Conservation (phyloP, 2,329 filamentous ascomycete species). For the Aulographum hederae region DNA sequence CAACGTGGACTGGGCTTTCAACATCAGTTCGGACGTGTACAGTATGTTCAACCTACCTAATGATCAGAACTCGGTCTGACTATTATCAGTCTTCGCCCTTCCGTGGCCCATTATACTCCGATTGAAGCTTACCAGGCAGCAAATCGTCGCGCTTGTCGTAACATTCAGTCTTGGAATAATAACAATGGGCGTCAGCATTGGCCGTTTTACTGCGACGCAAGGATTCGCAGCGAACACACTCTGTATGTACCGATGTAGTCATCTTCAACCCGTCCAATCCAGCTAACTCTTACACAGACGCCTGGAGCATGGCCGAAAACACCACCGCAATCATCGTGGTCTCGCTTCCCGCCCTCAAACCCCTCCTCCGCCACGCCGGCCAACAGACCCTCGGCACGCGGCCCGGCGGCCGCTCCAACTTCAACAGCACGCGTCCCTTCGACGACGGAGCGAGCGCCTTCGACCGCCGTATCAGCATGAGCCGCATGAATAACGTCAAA, state of each 20-base stretch:
- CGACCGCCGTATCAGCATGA: too few species aligned
- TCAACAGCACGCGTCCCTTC: too few species aligned
- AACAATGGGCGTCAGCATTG: slow-evolving; percentile 10
- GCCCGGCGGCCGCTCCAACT: too few species aligned
- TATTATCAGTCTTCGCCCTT: slow-evolving; percentile 8
- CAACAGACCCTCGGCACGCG: background rate
- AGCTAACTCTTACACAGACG: background rate
- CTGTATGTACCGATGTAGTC: slow-evolving; percentile 10
- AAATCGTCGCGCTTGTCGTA: slow-evolving; percentile 10
- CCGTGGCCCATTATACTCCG: slow-evolving; percentile 11
- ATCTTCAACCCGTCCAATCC: background rate
- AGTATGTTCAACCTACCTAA: background rate
- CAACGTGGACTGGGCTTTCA: slow-evolving; percentile 2
- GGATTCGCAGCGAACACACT: slow-evolving; percentile 11
- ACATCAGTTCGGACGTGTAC: slow-evolving; percentile 2
- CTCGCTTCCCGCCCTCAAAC: slow-evolving; percentile 10
- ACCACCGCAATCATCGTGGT: slow-evolving; percentile 12
- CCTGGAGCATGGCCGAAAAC: slow-evolving; percentile 12
- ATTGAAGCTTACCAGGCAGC: slow-evolving; percentile 9
- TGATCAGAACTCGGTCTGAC: background rate
- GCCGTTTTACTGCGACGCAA: slow-evolving; percentile 10
- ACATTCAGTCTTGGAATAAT: slow-evolving; percentile 11
- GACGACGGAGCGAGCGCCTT: too few species aligned
- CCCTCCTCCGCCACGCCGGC: slow-evolving; percentile 6
- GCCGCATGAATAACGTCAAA: too few species aligned